Base-by-base conservation (phyloP, 129 eudicot species). In the Lonicera japonica region DNA sequence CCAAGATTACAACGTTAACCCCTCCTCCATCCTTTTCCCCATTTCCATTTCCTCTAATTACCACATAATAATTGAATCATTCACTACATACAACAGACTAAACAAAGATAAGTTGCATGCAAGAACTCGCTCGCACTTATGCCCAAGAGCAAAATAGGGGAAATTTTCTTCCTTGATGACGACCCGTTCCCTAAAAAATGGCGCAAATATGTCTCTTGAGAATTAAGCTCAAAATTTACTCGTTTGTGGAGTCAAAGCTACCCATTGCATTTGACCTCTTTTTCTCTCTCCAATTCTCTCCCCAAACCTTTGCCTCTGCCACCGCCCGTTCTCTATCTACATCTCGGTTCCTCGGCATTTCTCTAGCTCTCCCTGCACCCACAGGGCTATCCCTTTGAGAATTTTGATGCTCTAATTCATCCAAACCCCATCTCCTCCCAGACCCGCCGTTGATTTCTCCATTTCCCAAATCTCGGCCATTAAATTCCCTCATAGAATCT, bases 231-330 rank as follows among this genome's bases (percentile, higher is more conserved):
- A 22, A 18, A 22, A 25, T 7, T 68, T 75, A 84, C 74, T 87
- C 95, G 12, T 84, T 79, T 56, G 91, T 71, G 46, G 76, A 75
- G 72, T 92, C 98, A 56, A 84, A 92, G 66, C 96, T 87, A 11
- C 85, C 92, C 58, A 20, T 64, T 29, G 74, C 73, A 13, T 70
- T 36, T 16, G 45, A 79, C 56, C 80, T 82, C 82, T 82, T 94
- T 64, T 72, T 88, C 74, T 85, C 99, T 70, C 99, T 80, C 95
- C 88, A 77, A 62, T 85, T 94, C 80, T 88, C 99, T 1, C 99
- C 99, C 99, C 99, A 94, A 11, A 94, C 92, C 67, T 94, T 94
- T 0, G 96, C 99, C 75, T 85, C 96, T 1, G 96, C 99, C 54
- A 94, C 96, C 0, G 95, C 95, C 21, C 99, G 86, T 71, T 88